Evolutionary conservation across 2,329 filamentous ascomycete species (phyloP).

Genomic region (Chrysosporium queenslandicum): DNA sequence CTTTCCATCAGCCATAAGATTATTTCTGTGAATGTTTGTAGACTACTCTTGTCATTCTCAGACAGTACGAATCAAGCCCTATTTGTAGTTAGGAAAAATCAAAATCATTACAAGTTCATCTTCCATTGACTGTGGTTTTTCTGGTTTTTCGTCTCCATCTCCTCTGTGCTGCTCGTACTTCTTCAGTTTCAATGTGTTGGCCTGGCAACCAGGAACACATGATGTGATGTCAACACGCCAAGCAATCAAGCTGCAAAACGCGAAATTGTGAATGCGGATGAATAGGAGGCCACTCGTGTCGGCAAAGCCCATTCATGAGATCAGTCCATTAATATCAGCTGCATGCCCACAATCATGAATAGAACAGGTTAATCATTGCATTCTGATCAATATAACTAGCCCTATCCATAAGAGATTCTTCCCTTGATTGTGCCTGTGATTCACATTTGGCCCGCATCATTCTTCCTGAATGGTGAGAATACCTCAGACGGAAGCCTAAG

Average conservation of each 20-base stretch:
- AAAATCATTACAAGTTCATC: background rate
- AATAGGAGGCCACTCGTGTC: background rate
- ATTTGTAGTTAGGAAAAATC: background rate
- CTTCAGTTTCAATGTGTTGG: constrained; percentile 4
- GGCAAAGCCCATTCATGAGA: background rate
- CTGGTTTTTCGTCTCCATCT: background rate
- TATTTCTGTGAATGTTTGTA: background rate
- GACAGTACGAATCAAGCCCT: background rate
- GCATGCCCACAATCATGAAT: background rate
- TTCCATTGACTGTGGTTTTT: background rate
- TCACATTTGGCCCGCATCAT: background rate
- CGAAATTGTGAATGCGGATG: background rate
- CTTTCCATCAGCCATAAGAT: constrained; percentile 21
- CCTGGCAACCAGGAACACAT: constrained; percentile 1
- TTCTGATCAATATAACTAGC: background rate
- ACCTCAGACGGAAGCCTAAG: background rate
- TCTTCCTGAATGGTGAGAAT: background rate
- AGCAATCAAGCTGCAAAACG: background rate
- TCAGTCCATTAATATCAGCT: background rate
- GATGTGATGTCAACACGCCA: constrained; percentile 7
- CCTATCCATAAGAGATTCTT: background rate
- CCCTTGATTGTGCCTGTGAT: background rate
- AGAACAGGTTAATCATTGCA: background rate
- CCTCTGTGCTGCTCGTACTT: too few relatives aligned
- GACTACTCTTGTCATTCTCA: background rate